Percentiles rank a stretch among this genome's conserved stretches.
Evolutionary conservation across 495 filamentous ascomycete species (phyloP).

Genomic region (Penicillium dipodomyicola): DNA sequence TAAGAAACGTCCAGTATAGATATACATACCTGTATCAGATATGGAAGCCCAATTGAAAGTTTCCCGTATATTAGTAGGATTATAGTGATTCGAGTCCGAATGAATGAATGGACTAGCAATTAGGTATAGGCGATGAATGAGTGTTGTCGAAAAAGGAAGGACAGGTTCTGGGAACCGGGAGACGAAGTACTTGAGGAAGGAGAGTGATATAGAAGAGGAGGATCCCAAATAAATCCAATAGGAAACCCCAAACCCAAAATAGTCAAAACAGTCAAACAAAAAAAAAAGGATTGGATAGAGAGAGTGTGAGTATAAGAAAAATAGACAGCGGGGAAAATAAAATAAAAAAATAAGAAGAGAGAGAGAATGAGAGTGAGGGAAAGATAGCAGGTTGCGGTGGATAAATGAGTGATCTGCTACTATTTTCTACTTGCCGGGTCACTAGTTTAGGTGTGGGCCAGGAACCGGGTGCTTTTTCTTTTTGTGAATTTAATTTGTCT

Average conservation of each 20-base stretch:
- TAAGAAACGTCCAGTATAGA: neutral
- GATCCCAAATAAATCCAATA: conserved; percentile 10
- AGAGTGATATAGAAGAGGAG: conserved; percentile 11
- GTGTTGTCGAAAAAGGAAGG: conserved; percentile 10
- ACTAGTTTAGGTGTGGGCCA: conserved; percentile 37
- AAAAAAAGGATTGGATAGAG: conserved; percentile 11
- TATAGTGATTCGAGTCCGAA: conserved; percentile 5
- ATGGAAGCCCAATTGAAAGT: conserved; percentile 3
- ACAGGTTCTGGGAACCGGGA: conserved; percentile 16
- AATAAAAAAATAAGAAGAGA: conserved; percentile 15
- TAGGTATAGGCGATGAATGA: conserved; percentile 8
- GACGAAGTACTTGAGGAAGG: conserved; percentile 11
- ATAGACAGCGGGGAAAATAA: too few relatives aligned
- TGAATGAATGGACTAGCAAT: conserved; percentile 10
- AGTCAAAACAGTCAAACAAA: conserved; percentile 3
- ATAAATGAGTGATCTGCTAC: conserved; percentile 48
- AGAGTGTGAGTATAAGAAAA: conserved; percentile 5
- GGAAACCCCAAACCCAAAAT: conserved; percentile 16
- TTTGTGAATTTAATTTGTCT: conserved; percentile 11
- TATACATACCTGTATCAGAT: conserved; percentile 5
- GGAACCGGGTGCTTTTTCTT: conserved; percentile 31
- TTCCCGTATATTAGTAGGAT: conserved; percentile 11
- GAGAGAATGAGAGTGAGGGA: conserved; percentile 28
- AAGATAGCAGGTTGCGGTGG: conserved; percentile 33
- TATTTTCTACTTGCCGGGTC: conserved; percentile 38